phyloP scores from a whole-genome alignment of 495 filamentous ascomycete species.

The Chaetomium tenue region DNA sequence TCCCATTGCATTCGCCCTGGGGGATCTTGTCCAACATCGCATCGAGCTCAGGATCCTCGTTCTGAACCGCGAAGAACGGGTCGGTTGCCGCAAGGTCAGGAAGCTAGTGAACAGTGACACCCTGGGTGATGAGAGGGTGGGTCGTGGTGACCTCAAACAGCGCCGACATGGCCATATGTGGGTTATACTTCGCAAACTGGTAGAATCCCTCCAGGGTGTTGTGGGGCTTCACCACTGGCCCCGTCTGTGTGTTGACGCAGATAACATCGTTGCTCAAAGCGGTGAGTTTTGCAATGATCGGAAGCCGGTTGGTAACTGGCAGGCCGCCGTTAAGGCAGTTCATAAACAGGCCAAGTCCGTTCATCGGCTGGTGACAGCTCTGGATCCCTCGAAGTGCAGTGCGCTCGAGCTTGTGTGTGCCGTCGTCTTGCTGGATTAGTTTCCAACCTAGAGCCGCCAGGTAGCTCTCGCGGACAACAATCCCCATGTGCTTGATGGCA shows the following conservation, averaged over 20 bases:
- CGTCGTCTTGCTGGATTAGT: slow-evolving; percentile 22
- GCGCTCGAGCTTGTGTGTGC: slow-evolving; percentile 25
- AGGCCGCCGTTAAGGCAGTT: slow-evolving; percentile 29
- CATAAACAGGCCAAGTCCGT: slow-evolving; percentile 29
- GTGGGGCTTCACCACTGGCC: background rate
- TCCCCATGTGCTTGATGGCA: slow-evolving; percentile 26
- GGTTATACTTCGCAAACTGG: slow-evolving; percentile 16
- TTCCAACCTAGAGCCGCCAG: slow-evolving; percentile 29
- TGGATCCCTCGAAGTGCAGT: slow-evolving; percentile 5
- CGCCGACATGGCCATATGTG: slow-evolving; percentile 18
- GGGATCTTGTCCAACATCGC: slow-evolving; percentile 16
- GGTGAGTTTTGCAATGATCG: slow-evolving; percentile 28
- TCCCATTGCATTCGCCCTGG: slow-evolving; percentile 1
- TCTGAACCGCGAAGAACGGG: background rate
- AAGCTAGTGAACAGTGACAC: slow-evolving; percentile 11
- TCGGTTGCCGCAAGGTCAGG: background rate
- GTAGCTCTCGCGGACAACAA: slow-evolving; percentile 27
- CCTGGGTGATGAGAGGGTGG: slow-evolving; percentile 16
- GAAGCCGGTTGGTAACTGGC: slow-evolving; percentile 22
- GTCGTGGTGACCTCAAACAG: slow-evolving; percentile 13
- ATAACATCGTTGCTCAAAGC: slow-evolving; percentile 28
- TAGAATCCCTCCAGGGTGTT: slow-evolving; percentile 13
- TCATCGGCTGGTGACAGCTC: slow-evolving; percentile 27
- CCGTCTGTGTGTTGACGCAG: slow-evolving; percentile 27
- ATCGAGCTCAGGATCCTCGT: slow-evolving; percentile 17